Conservation (phyloP, 495 filamentous ascomycete species). For the Daldinia caldariorum region DNA sequence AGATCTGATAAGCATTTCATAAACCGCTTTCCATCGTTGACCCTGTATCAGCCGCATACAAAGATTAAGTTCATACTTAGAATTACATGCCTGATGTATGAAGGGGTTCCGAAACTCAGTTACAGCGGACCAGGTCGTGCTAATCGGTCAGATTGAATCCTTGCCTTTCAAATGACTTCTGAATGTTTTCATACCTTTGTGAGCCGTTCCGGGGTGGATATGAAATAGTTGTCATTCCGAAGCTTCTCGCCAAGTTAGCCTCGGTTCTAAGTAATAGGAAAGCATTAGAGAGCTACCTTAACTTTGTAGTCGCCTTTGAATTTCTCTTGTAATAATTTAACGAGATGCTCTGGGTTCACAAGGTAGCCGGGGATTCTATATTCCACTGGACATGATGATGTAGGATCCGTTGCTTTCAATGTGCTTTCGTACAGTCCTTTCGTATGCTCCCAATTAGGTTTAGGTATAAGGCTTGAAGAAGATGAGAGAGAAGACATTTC, state of each 20-base stretch:
- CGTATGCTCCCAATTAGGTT: background rate
- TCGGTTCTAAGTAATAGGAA: background rate
- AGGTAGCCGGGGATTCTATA: slow-evolving; percentile 28
- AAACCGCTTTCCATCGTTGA: too few species aligned
- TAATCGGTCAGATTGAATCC: slow-evolving; percentile 7
- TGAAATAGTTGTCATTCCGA: slow-evolving; percentile 31
- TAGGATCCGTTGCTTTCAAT: background rate
- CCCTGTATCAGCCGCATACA: background rate
- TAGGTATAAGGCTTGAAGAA: background rate
- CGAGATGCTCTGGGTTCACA: slow-evolving; percentile 16
- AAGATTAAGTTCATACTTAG: background rate
- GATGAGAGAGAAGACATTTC: too few species aligned
- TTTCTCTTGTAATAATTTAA: background rate
- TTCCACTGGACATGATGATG: background rate
- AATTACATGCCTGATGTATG: background rate
- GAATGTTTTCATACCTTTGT: slow-evolving; percentile 11
- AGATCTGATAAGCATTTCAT: too few species aligned
- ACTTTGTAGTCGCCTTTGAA: slow-evolving; percentile 24
- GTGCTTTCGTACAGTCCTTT: too few species aligned
- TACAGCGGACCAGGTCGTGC: slow-evolving; percentile 7
- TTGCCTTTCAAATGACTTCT: background rate
- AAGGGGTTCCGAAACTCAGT: background rate
- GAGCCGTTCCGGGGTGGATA: slow-evolving; percentile 18
- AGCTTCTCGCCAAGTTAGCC: slow-evolving; percentile 13
- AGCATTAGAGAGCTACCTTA: slow-evolving; percentile 11